Base-by-base conservation (phyloP, 2,329 filamentous ascomycete species). In the Paramyrothecium roridum region DNA sequence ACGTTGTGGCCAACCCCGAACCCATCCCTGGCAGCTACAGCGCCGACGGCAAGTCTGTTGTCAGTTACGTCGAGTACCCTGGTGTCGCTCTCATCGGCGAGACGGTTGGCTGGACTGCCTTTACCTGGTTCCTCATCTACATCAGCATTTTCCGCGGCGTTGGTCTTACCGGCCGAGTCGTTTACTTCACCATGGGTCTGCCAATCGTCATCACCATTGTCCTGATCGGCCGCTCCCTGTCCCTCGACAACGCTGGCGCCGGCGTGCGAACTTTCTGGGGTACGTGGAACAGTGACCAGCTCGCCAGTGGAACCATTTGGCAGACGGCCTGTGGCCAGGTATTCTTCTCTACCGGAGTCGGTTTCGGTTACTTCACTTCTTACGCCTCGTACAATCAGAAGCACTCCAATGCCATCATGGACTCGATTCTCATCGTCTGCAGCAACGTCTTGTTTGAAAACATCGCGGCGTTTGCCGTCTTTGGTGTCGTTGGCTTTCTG, bases 151-250 rank as follows among this genome's bases (percentile, higher is more conserved):
- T 84, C 66, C 78, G 80, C 37, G 79, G 83, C 8, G 80, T 85
- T 20, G 80, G 81, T 0, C 65, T 83, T 56, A 84, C 82, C 2
- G 82, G 82, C 2, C 76, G 81, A 7, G 82, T 83, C 11, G 81
- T 84, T 6, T 85, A 84, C 68, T 82, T 82, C 66, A 84, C 81
- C n/a, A 84, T 85, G 81, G 81, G 80, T 1, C 64, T 85, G 6
- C 82, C 82, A 0, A 82, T 85, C 51, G 70, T 82, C 56, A 79
- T 80, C 16, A 83, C 79, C 2, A 74, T 85, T 57, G 77, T 84
- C 54, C 73, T 85, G 23, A 76, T 85, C 49, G 82, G 80, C 19
- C 76, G 82, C 2, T 74, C 79, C 0, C 65, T 78, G 1, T 83
- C 82, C 0, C 77, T 84, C 0, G 74, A 77, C 0, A 83, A 84